A percentile compares a stretch with the other conserved stretches of the same genome.
These are phyloP conservation scores for Syncephalis plumigaleata DNA, from an alignment of 371 early-diverging fungal genomes.

Conservation along the genomic window DNA sequence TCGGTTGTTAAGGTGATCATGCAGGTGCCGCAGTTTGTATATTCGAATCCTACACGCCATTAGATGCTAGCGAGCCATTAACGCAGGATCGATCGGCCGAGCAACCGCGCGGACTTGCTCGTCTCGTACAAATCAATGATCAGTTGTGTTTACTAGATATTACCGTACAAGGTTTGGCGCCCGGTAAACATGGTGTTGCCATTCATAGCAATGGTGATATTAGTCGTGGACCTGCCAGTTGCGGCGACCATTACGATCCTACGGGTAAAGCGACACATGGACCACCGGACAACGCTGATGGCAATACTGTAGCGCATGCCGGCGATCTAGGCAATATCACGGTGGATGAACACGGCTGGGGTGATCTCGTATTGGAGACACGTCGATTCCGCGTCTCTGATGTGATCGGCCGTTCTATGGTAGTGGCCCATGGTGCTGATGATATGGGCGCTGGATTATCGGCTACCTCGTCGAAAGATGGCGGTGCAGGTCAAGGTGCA, in stretches of 20 bases:
- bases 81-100: conserved; percentile 13
- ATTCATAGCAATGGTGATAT: conserved; percentile 72
- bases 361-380: conserved; percentile 52
- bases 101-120: conserved; percentile 52
- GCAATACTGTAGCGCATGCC: no score
- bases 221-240: conserved; percentile 29
- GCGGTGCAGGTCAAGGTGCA: conserved; percentile 40
- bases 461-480: conserved; percentile 19
- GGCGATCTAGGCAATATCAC: conserved; percentile 51
- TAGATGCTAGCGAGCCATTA: no score
- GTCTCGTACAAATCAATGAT: conserved; percentile 56
- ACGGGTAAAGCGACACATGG: conserved; percentile 30
- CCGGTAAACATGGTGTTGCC: conserved; percentile 49
- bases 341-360: conserved; percentile 55
- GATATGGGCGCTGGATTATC: conserved; percentile 22
- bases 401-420: conserved; percentile 72
- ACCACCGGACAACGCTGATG: conserved; percentile 20
- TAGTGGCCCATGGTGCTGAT: conserved; percentile 31
- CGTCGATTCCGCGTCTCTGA: conserved; percentile 64
- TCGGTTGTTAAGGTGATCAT: conserved; percentile 11
- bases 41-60: conserved; percentile 52
- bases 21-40: conserved; percentile 80
- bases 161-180: conserved; percentile 44
- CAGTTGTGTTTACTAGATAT: conserved; percentile 56
- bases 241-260: conserved; percentile 41